Evolutionary conservation across 768 basidiomycete species (phyloP).

Genomic region (Hericium rajendrae): DNA sequence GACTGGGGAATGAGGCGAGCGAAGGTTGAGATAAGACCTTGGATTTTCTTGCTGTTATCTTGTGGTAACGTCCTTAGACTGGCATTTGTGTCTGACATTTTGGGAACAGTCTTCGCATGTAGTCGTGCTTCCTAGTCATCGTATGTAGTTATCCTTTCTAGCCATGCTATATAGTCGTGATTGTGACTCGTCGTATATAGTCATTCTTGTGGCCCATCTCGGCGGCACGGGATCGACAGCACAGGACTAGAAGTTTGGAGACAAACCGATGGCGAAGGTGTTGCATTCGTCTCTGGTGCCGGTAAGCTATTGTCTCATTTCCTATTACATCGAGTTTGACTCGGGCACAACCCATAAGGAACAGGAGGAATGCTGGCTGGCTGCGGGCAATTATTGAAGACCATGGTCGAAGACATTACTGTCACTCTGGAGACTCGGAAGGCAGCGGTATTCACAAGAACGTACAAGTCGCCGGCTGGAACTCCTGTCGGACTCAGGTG

Average conservation of each 20-base stretch:
- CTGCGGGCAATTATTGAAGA: conserved; percentile 70
- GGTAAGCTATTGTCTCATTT: conserved; percentile 34
- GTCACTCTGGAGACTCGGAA: conserved; percentile 82
- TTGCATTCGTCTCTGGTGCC: conserved; percentile 87
- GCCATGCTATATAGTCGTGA: too few species aligned
- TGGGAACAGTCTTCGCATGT: too few species aligned
- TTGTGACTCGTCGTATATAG: too few species aligned
- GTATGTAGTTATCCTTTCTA: too few species aligned
- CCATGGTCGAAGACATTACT: conserved; percentile 50
- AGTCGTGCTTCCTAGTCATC: too few species aligned
- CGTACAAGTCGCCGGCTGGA: conserved; percentile 26
- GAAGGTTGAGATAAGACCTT: too few species aligned
- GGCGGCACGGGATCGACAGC: too few species aligned
- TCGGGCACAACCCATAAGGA: conserved; percentile 31
- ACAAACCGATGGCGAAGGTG: conserved; percentile 74
- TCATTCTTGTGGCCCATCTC: too few species aligned
- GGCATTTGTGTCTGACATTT: too few species aligned
- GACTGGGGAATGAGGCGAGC: too few species aligned
- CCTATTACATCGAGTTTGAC: neutral
- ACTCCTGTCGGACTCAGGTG: conserved; percentile 10
- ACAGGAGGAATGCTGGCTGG: conserved; percentile 95
- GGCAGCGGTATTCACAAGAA: conserved; percentile 95
- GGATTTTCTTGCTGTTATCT: too few species aligned
- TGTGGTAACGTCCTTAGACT: too few species aligned
- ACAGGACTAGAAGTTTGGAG: conserved; percentile 95